Percentiles rank a stretch among this genome's conserved stretches.
phyloP scores from a whole-genome alignment of 441 rosid genomes.

The Adansonia grandidieri region DNA sequence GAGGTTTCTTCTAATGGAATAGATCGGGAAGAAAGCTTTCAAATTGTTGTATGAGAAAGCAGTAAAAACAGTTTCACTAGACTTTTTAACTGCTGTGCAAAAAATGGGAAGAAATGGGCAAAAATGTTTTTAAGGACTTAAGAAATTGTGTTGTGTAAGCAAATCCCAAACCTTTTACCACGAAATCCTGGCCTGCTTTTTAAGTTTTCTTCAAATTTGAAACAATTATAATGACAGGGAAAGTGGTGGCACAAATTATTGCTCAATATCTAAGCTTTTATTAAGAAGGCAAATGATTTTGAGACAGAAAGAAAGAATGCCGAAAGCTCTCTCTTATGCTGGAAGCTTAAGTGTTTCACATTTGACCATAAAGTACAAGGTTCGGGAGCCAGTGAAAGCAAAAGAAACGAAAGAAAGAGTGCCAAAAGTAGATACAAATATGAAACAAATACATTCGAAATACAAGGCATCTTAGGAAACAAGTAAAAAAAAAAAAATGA shows the following conservation, averaged over 20 bases:
- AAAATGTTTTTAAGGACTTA: constrained; percentile 20
- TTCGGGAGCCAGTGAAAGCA: no score
- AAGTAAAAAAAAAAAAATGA: constrained; percentile 9
- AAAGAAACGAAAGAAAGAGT: not conserved
- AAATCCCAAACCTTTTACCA: constrained; percentile 16
- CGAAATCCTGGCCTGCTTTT: constrained; percentile 15
- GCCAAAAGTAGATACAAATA: constrained; percentile 26
- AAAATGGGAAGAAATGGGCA: constrained; percentile 2
- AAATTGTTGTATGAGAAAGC: constrained; percentile 25
- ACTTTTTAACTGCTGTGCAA: constrained; percentile 7
- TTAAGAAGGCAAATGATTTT: constrained; percentile 36
- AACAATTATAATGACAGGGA: no score
- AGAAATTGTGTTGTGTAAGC: constrained; percentile 34
- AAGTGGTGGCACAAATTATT: not conserved
- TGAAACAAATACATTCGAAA: not conserved
- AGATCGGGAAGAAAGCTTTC: constrained; percentile 31
- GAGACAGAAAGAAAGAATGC: not conserved
- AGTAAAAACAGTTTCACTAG: not conserved
- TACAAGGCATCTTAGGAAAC: constrained; percentile 37
- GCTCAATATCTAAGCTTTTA: constrained; percentile 32
- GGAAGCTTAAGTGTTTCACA: no score
- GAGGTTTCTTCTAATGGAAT: constrained; percentile 24
- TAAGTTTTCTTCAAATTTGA: not conserved
- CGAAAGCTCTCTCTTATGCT: no score
- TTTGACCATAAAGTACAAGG: no score